Evolutionary conservation across 192 early-diverging fungal genomes (phyloP), one percentile per base, ranked within the genome.

Genomic region (Diversispora eburnea): DNA sequence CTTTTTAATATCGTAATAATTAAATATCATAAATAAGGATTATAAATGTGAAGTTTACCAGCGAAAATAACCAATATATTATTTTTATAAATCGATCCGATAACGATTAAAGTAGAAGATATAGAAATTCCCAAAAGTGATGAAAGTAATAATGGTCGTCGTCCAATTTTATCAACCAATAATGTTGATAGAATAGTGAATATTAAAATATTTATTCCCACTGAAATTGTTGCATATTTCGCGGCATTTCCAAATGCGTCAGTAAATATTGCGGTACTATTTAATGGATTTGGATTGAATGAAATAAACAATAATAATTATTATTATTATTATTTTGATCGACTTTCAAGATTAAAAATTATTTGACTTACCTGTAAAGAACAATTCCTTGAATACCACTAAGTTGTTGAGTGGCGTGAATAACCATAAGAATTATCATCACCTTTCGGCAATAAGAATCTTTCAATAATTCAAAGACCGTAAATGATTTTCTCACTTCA

Each of bases 371-470:
- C 62, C 62, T 90, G 77, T 94, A 96, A 80, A 90, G 93, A 70
- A 93, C 90, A 51, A 93, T 86, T 12, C 89, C 92, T 77, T 93
- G 94, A 77, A 96, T 93, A 59, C 92, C 94, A 52, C 86, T 88
- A 22, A 94, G 83, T 80, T 96, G 94, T 77, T 96, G 94, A 70
- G 86, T 78, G 20, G 91, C 81, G 79, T 93, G 91, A 9, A 94
- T 68, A 3, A 83, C 77, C 15, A 92, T 78, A 49, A 89, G 88
- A 45, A 84, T 84, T 17, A 92, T 10, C 0, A 93, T 84, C 59
- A 90, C 87, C 49, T 80, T 77, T 8, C 87, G 80, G 67, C 92
- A 78, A 56, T 43, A 22, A 45, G 42, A 17, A 41, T 45, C 17
- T 12, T 57, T 20, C 15, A 48, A 48, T 10, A 56, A 15, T 59